phyloP scores from a whole-genome alignment of 1,139 yeast species.

The Trichomonascaceae sp. region DNA sequence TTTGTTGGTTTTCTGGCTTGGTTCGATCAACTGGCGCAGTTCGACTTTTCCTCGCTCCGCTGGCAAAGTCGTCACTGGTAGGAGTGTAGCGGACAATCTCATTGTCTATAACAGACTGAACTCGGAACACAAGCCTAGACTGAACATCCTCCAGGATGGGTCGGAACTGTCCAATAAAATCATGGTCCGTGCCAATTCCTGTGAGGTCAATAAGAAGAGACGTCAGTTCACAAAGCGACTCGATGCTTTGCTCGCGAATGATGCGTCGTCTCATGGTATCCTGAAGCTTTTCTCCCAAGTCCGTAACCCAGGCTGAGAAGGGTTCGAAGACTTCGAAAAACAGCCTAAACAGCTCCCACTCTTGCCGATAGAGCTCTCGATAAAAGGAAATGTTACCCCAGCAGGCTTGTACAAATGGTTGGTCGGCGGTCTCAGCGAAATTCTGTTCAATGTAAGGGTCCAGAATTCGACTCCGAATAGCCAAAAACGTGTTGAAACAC shows the following conservation, averaged over 20 bases:
- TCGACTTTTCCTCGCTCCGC: conserved; percentile 38
- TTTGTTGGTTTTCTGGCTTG: conserved; percentile 4
- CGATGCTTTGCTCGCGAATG: conserved; percentile 55
- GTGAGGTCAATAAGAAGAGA: conserved; percentile 58
- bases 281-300: conserved; percentile 62
- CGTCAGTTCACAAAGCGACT: conserved; percentile 60
- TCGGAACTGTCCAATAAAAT: conserved; percentile 37
- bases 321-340: conserved; percentile 38
- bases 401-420: conserved; percentile 16
- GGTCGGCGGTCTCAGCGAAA: conserved; percentile 15
- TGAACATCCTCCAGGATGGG: conserved; percentile 71
- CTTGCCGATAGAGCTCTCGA: conserved; percentile 50
- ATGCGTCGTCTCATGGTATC: conserved; percentile 54
- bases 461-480: conserved; percentile 37
- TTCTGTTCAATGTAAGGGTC: conserved; percentile 29
- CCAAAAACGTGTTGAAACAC: conserved; percentile 50
- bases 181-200: conserved; percentile 34
- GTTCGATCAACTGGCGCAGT: too few relatives aligned
- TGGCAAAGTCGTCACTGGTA: conserved; percentile 47
- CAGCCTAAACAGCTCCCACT: conserved; percentile 40
- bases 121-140: conserved; percentile 63
- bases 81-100: conserved; percentile 58
- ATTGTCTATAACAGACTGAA: conserved; percentile 58
- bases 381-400: conserved; percentile 20
- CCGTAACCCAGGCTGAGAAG: conserved; percentile 38